A percentile compares a stretch with the other conserved stretches of the same genome.
Evolutionary conservation across 306 rosid species (phyloP).

Genomic region (Quercus wislizeni): DNA sequence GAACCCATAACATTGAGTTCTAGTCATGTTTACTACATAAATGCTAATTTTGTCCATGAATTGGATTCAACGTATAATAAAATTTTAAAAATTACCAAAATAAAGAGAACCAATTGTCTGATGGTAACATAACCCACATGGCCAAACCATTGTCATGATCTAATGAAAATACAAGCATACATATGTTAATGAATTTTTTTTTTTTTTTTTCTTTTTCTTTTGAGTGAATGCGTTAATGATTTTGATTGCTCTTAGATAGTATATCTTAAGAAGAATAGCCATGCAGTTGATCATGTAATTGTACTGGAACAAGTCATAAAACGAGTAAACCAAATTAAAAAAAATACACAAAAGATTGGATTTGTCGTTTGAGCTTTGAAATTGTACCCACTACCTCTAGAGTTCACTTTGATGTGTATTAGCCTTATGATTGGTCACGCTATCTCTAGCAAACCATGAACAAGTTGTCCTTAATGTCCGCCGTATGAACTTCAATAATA

Average conservation of each 20-base stretch:
- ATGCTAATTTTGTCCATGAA: too few relatives aligned
- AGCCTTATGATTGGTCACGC: background rate
- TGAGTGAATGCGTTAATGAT: background rate
- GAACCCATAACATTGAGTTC: too few relatives aligned
- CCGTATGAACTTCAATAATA: conserved; percentile 2
- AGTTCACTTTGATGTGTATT: background rate
- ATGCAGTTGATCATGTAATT: background rate
- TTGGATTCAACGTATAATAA: too few relatives aligned
- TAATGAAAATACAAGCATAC: too few relatives aligned
- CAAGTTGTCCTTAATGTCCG: background rate
- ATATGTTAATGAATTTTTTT: too few relatives aligned
- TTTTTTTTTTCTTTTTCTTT: too few relatives aligned
- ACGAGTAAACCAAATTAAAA: background rate
- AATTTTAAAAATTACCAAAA: too few relatives aligned
- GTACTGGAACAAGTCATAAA: background rate
- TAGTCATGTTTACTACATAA: too few relatives aligned
- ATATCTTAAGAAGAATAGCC: too few relatives aligned
- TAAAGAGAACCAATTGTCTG: too few relatives aligned
- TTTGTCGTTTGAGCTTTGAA: background rate
- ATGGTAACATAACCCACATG: too few relatives aligned
- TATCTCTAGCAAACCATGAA: background rate
- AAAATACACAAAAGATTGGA: background rate
- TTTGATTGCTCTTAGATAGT: background rate
- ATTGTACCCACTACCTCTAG: background rate
- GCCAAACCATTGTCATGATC: too few relatives aligned